A percentile compares a stretch with the other conserved stretches of the same genome.
These are phyloP conservation scores for Fraxinus greggii DNA, from an alignment of 305 asterid genomes.

Conservation along the genomic window DNA sequence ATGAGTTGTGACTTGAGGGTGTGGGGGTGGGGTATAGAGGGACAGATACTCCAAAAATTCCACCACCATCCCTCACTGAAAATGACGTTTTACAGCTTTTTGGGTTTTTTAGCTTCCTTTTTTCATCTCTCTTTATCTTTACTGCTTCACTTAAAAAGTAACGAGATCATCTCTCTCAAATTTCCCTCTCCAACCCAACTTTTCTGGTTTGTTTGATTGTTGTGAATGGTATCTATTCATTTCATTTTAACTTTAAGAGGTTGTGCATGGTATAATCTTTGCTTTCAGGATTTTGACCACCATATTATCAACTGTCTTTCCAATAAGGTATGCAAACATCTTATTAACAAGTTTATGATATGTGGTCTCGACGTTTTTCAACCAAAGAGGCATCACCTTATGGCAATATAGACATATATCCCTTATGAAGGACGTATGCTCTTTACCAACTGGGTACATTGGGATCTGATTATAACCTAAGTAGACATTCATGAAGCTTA, in stretches of 20 bases:
- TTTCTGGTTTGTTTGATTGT: conserved; percentile 28
- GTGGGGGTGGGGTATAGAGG: conserved; percentile 1
- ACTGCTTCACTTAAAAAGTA: conserved; percentile 36
- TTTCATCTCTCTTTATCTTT: conserved; percentile 26
- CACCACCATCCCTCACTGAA: conserved; percentile 43
- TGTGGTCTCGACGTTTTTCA: too few species aligned
- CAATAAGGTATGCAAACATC: too few species aligned
- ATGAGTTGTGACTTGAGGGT: background rate
- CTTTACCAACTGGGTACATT: too few species aligned
- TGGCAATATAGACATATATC: too few species aligned
- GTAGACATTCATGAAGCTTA: too few species aligned
- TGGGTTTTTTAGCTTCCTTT: background rate
- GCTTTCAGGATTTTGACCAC: too few species aligned
- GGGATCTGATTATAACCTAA: too few species aligned
- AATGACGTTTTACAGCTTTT: conserved; percentile 47
- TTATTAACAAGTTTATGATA: too few species aligned
- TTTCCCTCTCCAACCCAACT: conserved; percentile 37
- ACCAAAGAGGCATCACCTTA: too few species aligned
- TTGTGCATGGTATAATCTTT: conserved; percentile 12
- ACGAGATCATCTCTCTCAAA: conserved; percentile 29
- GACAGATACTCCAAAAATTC: conserved; percentile 47
- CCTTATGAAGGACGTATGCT: too few species aligned
- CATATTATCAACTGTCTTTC: too few species aligned
- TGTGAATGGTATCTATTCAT: conserved; percentile 31
- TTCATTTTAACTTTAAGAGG: conserved; percentile 13